Evolutionary conservation across 2,329 filamentous ascomycete genomes (phyloP), one percentile per base, ranked within the genome.

Genomic region (Trichoderma atroviride): DNA sequence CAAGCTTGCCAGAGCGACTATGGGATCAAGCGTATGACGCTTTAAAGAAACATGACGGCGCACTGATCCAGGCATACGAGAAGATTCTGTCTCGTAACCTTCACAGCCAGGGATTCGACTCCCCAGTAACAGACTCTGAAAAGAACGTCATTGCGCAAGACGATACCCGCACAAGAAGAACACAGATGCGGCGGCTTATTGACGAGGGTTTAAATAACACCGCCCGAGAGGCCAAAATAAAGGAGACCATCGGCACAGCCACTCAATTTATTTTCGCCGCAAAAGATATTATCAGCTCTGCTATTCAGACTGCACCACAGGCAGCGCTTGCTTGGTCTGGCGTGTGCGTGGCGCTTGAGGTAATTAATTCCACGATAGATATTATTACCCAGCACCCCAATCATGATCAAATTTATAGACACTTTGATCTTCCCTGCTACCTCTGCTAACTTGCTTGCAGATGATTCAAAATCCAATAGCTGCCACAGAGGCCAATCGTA

Each of bases 291-390:
- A 56, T 64, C 24, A 64, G 50, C 61, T 22, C 24, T 56, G 72
- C 67, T 24, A 68, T 78, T n/a, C 68, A 77, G 40, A 70, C 71
- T 3, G 60, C 72, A 7, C 78, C 79, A 0, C 70, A 80, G 72
- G 80, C 80, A 19, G 78, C 78, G 2, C 68, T 82, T 56, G 75
- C 79, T 22, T 83, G 78, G 81, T 74, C 75, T 7, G 77, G 78
- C 22, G 73, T 81, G 43, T 79, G 75, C 69, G 64, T 81, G 64
- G 73, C 68, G 16, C 68, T 82, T 6, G 73, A 81, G 75, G 79
- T 81, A 59, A 40, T 16, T 29, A 2, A 1, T 1, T 6, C 13
- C 10, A n/a, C 3, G 5, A 59, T 14, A 10, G 0, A 10, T 9
- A 2, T 6, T n/a, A 9, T 43, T n/a, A n/a, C 16, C 35, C 37